Conservation (phyloP, 768 basidiomycete species). For the Suillus cothurnatus region DNA sequence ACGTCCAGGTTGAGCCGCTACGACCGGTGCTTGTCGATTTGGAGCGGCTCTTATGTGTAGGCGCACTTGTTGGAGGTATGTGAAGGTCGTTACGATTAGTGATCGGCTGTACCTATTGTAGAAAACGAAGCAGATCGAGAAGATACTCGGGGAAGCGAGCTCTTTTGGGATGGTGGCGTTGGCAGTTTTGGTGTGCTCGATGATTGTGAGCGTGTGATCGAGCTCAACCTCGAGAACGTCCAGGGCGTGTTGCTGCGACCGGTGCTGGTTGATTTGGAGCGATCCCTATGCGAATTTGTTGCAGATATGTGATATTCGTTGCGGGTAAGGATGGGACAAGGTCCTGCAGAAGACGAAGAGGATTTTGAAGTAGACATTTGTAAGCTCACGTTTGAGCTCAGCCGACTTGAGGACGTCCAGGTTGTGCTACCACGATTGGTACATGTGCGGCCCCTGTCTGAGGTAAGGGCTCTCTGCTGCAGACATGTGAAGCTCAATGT, state of each 20-base stretch:
- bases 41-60: constrained; percentile 32
- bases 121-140: constrained; percentile 28
- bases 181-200: constrained; percentile 28
- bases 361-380: constrained; percentile 21
- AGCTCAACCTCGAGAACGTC: constrained; percentile 28
- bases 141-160: constrained; percentile 17
- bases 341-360: constrained; percentile 23
- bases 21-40: constrained; percentile 30
- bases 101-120: constrained; percentile 23
- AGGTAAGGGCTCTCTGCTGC: constrained; percentile 29
- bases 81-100: constrained; percentile 34
- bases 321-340: constrained; percentile 34
- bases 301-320: constrained; percentile 33
- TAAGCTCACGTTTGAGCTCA: constrained; percentile 24
- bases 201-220: constrained; percentile 26
- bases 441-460: constrained; percentile 33
- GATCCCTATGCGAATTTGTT: constrained; percentile 33
- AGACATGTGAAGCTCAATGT: constrained; percentile 34
- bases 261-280: constrained; percentile 28
- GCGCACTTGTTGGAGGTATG: constrained; percentile 32
- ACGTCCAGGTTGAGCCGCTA: constrained; percentile 24
- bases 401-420: constrained; percentile 33
- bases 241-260: constrained; percentile 29
- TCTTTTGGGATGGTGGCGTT: constrained; percentile 22
- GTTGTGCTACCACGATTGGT: constrained; percentile 27